phyloP scores from a whole-genome alignment of 2,329 filamentous ascomycete species.

The Ceratocystis albifundus region DNA sequence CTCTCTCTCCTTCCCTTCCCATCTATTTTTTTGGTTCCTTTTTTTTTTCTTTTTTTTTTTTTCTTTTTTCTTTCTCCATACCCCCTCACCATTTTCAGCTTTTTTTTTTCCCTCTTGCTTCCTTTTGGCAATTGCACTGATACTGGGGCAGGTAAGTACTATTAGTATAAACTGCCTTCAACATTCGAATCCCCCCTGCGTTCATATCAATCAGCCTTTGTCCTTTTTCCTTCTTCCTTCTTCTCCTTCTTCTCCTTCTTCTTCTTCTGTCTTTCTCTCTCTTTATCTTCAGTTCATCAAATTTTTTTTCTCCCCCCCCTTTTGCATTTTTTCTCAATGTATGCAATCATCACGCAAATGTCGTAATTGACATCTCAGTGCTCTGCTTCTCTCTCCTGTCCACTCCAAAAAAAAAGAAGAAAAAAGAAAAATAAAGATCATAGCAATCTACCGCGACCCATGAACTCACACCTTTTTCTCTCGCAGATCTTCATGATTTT shows the following conservation, averaged over 20 bases:
- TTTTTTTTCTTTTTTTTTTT: neutral
- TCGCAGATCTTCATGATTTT: constrained; percentile 1
- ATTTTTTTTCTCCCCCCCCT: neutral
- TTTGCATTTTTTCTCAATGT: neutral
- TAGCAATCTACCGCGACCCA: neutral
- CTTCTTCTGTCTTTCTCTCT: constrained; percentile 5
- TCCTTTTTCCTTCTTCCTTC: constrained; percentile 1
- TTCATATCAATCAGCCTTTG: neutral
- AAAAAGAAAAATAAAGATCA: no score
- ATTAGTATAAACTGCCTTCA: neutral
- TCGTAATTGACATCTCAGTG: neutral
- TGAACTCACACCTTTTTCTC: neutral
- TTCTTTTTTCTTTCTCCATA: neutral
- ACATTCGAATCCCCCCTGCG: constrained; percentile 6
- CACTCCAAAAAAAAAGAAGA: no score
- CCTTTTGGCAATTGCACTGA: neutral
- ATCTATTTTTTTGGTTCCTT: no score
- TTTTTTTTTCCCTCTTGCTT: neutral
- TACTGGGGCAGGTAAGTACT: neutral
- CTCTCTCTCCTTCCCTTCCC: neutral
- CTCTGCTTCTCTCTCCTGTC: neutral
- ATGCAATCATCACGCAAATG: neutral
- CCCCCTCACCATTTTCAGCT: neutral
- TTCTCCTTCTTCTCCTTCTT: neutral
- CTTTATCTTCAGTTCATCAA: neutral